Conservation (phyloP, 306 rosid genomes). For the Acacia crassicarpa region DNA sequence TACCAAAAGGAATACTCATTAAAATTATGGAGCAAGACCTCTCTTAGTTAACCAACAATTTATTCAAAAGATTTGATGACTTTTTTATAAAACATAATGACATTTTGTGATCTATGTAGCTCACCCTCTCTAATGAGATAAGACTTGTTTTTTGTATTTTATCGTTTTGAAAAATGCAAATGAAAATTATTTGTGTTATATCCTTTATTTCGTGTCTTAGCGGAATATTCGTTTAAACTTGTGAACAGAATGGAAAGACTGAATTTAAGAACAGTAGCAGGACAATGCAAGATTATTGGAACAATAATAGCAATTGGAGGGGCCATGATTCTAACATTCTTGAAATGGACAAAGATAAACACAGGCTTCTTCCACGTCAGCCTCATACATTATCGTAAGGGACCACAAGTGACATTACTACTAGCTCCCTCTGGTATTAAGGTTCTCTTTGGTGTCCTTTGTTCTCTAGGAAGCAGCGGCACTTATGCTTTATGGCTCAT, state of each 20-base stretch:
- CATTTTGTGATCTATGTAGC: too few relatives aligned
- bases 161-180: not conserved
- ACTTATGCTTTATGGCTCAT: slow-evolving; percentile 41
- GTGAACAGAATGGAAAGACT: slow-evolving; percentile 36
- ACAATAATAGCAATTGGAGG: slow-evolving; percentile 43
- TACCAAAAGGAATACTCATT: too few relatives aligned
- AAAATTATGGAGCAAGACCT: too few relatives aligned
- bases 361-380: slow-evolving; percentile 27
- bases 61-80: too few relatives aligned
- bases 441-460: not conserved
- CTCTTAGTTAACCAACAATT: too few relatives aligned
- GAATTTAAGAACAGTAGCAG: slow-evolving; percentile 30
- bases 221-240: not conserved
- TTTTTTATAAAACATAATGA: too few relatives aligned
- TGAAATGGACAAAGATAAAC: slow-evolving; percentile 37
- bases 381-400: slow-evolving; percentile 19
- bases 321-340: slow-evolving; percentile 48
- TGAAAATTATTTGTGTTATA: not conserved
- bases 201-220: too few relatives aligned
- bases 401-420: not conserved
- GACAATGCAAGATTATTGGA: slow-evolving; percentile 50
- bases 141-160: too few relatives aligned
- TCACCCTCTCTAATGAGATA: too few relatives aligned
- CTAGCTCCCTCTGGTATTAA: not conserved
- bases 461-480: slow-evolving; percentile 31